phyloP scores from a whole-genome alignment of 2,329 filamentous ascomycete species.

The Verticillium nonalfalfae region DNA sequence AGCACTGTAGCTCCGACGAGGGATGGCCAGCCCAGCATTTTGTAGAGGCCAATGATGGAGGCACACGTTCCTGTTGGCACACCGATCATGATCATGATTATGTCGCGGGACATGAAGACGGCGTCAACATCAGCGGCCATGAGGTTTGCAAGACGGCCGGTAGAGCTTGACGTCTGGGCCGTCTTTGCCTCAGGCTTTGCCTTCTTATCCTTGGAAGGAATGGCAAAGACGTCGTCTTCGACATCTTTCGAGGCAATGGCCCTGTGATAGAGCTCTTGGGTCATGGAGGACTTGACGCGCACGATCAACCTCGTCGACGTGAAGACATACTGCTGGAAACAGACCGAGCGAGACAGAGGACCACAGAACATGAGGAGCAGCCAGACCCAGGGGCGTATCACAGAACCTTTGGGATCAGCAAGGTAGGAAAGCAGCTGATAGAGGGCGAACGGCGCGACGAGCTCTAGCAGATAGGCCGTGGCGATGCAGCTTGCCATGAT shows the following conservation, averaged over 20 bases:
- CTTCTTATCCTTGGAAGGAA: conserved; percentile 13
- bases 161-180: conserved; percentile 28
- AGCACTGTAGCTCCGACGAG: conserved; percentile 45
- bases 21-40: conserved; percentile 48
- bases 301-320: conserved; percentile 49
- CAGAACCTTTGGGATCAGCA: conserved; percentile 34
- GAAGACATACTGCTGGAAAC: conserved; percentile 53
- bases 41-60: conserved; percentile 45
- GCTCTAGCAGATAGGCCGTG: conserved; percentile 34
- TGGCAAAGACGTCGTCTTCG: conserved; percentile 44
- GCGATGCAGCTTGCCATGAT: conserved; percentile 38
- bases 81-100: conserved; percentile 38
- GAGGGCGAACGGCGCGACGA: conserved; percentile 46
- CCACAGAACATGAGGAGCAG: conserved; percentile 46
- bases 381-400: conserved; percentile 45
- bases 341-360: conserved; percentile 38
- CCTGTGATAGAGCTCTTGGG: conserved; percentile 51
- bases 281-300: conserved; percentile 48
- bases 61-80: conserved; percentile 39
- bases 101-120: conserved; percentile 43
- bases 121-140: conserved; percentile 55
- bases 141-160: conserved; percentile 46
- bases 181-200: conserved; percentile 18
- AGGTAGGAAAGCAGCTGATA: conserved; percentile 47
- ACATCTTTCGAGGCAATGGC: conserved; percentile 50